Evolutionary conservation across 2,329 filamentous ascomycete genomes (phyloP).

Genomic region (Colletotrichum eleusines): DNA sequence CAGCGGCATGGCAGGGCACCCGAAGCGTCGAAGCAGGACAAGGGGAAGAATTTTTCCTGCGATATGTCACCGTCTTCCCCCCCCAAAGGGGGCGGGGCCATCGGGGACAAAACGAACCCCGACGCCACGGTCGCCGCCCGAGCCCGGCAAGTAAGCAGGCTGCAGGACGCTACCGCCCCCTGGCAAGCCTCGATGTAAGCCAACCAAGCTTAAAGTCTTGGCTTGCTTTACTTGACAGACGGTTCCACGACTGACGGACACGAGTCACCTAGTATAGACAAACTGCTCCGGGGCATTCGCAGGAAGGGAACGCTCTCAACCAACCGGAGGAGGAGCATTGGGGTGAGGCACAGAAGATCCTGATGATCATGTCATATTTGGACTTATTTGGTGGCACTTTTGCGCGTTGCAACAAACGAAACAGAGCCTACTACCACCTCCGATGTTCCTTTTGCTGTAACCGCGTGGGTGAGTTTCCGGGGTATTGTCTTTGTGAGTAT

Average conservation of each 20-base stretch:
- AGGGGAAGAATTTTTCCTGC: not conserved
- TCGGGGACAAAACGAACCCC: not conserved
- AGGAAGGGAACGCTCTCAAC: too few relatives aligned
- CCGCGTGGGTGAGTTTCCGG: not conserved
- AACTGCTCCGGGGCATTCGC: not conserved
- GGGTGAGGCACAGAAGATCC: not conserved
- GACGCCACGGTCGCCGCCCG: not conserved
- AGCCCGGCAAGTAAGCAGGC: conserved; percentile 18
- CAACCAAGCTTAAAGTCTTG: not conserved
- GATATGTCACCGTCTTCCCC: conserved; percentile 23
- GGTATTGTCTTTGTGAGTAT: conserved; percentile 7
- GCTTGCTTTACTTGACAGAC: not conserved
- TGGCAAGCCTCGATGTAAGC: conserved; percentile 2
- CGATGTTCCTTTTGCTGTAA: not conserved
- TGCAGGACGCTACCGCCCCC: conserved; percentile 28
- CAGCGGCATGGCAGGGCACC: conserved; percentile 7
- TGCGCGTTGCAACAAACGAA: not conserved
- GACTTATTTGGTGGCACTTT: not conserved
- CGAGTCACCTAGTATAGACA: not conserved
- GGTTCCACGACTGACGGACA: not conserved
- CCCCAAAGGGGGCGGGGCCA: not conserved
- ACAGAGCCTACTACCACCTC: not conserved
- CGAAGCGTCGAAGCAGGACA: not conserved
- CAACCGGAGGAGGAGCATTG: not conserved
- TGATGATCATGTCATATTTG: not conserved